phyloP scores from a whole-genome alignment of 306 rosid genomes.

The Acmispon strigosus region DNA sequence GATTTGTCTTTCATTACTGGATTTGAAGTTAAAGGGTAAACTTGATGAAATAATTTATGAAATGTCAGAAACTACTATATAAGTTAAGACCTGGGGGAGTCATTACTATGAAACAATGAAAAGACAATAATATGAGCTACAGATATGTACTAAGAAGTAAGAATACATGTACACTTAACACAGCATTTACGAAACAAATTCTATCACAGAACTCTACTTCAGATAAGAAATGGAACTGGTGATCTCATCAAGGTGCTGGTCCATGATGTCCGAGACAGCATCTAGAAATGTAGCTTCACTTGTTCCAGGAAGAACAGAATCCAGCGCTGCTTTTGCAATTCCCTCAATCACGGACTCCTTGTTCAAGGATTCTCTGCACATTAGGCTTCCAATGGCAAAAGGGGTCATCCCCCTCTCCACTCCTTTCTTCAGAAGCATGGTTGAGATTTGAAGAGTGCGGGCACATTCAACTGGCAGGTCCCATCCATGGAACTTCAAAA shows the following conservation, averaged over 20 bases:
- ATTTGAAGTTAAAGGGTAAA: constrained; percentile 4
- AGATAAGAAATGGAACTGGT: constrained; percentile 26
- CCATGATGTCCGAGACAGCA: constrained; percentile 65
- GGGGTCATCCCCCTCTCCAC: constrained; percentile 73
- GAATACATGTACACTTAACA: constrained; percentile 28
- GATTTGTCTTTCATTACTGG: not conserved
- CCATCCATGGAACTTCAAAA: constrained; percentile 89
- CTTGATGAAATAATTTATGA: constrained; percentile 13
- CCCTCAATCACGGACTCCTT: constrained; percentile 76
- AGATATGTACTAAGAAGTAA: constrained; percentile 31
- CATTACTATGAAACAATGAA: constrained; percentile 16
- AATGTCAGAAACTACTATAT: not conserved
- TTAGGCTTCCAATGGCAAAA: constrained; percentile 69
- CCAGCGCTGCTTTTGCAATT: constrained; percentile 63
- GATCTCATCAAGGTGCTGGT: constrained; percentile 54
- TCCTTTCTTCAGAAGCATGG: constrained; percentile 93
- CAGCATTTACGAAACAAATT: constrained; percentile 17
- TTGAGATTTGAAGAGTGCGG: constrained; percentile 74
- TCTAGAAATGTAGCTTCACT: constrained; percentile 82
- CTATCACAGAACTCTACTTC: constrained; percentile 13
- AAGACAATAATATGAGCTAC: constrained; percentile 14
- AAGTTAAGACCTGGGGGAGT: constrained; percentile 1
- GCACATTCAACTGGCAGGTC: constrained; percentile 63
- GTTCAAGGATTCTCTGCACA: constrained; percentile 70
- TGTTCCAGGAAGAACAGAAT: constrained; percentile 64